These are phyloP conservation scores for Pleoardoris graminearum DNA, from an alignment of 2,329 filamentous ascomycete genomes.

Conservation along the genomic window DNA sequence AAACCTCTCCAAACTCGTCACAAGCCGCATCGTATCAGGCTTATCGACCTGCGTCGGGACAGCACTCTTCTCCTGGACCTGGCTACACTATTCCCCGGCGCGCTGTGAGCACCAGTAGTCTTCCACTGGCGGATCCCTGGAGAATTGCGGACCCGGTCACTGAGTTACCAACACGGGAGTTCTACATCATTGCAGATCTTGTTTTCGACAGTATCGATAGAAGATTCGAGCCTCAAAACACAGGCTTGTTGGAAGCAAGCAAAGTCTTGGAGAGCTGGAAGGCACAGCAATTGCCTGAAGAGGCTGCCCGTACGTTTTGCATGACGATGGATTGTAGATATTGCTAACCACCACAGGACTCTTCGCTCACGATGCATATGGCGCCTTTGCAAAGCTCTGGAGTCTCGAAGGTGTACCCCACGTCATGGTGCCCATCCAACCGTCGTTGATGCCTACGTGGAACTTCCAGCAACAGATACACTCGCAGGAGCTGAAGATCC, in stretches of 20 bases:
- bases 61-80: slow-evolving; percentile 21
- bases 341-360: slow-evolving; percentile 23
- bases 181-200: slow-evolving; percentile 42
- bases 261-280: slow-evolving; percentile 41
- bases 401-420: slow-evolving; percentile 39
- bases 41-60: slow-evolving; percentile 25
- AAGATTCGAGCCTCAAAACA: slow-evolving; percentile 41
- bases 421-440: slow-evolving; percentile 37
- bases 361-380: slow-evolving; percentile 33
- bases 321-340: background rate
- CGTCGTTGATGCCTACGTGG: slow-evolving; percentile 32
- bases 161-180: slow-evolving; percentile 41
- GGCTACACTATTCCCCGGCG: slow-evolving; percentile 34
- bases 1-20: slow-evolving; percentile 7
- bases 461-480: slow-evolving; percentile 34
- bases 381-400: slow-evolving; percentile 40
- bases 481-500: slow-evolving; percentile 27
- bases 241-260: slow-evolving; percentile 38
- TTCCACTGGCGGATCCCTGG: slow-evolving; percentile 41
- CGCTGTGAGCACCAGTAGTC: slow-evolving; percentile 31
- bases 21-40: slow-evolving; percentile 32
- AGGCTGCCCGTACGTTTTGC: slow-evolving; percentile 30
- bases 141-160: slow-evolving; percentile 37
- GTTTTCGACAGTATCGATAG: slow-evolving; percentile 39
- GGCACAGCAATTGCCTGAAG: slow-evolving; percentile 28